These are phyloP conservation scores for Tuber indicum DNA, from an alignment of 495 filamentous ascomycete genomes.

Conservation along the genomic window DNA sequence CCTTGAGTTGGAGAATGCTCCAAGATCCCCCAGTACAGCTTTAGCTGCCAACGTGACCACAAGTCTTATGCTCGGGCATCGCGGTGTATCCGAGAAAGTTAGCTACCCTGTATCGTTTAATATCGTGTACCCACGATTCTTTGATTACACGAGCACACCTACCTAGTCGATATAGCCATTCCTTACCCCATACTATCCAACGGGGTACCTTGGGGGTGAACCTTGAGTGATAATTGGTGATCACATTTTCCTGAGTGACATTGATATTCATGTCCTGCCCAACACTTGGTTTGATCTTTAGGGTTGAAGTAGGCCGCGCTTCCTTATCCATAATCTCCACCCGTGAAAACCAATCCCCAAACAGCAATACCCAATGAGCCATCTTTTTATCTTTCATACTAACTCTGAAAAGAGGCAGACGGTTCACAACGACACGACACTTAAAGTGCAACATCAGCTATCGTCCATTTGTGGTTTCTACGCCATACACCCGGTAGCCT, in stretches of 20 bases:
- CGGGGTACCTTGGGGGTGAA: background rate
- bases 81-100: background rate
- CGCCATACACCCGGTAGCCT: too few species aligned
- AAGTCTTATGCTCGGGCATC: background rate
- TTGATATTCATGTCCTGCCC: background rate
- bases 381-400: background rate
- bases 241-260: background rate
- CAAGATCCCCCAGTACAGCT: background rate
- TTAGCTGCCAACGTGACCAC: background rate
- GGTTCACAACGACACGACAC: background rate
- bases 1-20: background rate
- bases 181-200: background rate
- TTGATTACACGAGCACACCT: background rate
- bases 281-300: background rate
- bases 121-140: background rate
- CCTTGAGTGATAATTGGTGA: background rate
- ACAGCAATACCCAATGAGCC: background rate
- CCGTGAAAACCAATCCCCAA: background rate
- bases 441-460: background rate
- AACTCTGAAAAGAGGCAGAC: background rate
- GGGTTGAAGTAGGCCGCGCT: background rate
- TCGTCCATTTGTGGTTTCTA: background rate
- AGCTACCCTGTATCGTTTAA: background rate
- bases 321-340: background rate
- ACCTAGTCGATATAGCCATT: background rate